Evolutionary conservation across 495 filamentous ascomycete species (phyloP), one percentile per base, ranked within the genome.

Genomic region (Achaetomiella virescens): DNA sequence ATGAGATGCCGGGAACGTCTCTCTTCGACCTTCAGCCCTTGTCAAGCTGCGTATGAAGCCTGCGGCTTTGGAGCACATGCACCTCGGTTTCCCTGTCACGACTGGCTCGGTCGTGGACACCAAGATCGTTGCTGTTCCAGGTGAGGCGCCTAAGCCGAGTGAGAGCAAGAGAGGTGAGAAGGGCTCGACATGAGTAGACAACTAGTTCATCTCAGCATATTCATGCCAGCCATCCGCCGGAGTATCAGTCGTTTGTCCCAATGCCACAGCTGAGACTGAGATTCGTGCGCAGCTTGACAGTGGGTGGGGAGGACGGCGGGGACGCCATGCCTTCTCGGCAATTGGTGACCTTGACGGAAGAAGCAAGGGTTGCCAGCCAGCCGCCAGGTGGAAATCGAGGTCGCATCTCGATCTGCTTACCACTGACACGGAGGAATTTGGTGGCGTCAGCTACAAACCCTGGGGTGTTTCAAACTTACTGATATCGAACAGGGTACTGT

Each of bases 301-400:
- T 33, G 22, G 15, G 36, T 33, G 22, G 15, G 44, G 41, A 8
- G 0, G 41, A 15, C 41, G 17, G 7, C 10, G 43, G 50, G 48
- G 37, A 29, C 9, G 27, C 48, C 40, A 25, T 36, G 31, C 33
- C 21, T 37, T 41, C 31, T 60, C 64, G 64, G 64, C 64, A 67
- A 67, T 67, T 61, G 59, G 18, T 20, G 41, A 40, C 33, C 14
- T 47, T 22, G 25, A 40, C 17, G 27, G 29, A 36, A 31, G 43
- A 38, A 41, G 50, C 59, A 40, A 38, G 61, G 18, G 46, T 50
- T 55, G 52, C 57, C 57, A 48, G 44, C 48, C 36, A 53, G 42
- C 55, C 55, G 52, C 59, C 48, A 55, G 52, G 42, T 48, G 52
- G 27, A 43, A 49, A 59, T 59, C 52, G 56, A 49, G 18, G 31